Evolutionary conservation across 768 basidiomycete species (phyloP), one percentile per base, ranked within the genome.

Genomic region (Lanmaoa rubissima): DNA sequence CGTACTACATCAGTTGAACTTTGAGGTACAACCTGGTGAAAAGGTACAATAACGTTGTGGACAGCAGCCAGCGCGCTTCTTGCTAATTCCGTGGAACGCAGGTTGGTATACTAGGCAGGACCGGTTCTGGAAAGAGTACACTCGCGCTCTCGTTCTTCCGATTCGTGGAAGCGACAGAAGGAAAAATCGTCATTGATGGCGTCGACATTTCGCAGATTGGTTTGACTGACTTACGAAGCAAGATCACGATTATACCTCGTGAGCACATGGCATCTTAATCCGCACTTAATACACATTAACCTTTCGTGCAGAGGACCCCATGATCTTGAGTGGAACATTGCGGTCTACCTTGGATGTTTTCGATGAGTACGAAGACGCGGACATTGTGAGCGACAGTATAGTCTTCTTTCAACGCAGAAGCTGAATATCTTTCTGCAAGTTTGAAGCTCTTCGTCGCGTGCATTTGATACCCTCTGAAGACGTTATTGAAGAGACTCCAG

Each of bases 311-410:
- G 91, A 95, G 86, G 93, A 95, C 65, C 94, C 93, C 0, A 90
- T 87, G 0, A 90, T 96, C 60, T 70, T 94, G 61, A 92, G 89
- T 56, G 93, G 93, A 10, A 91, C 85, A 8, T 57, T 94, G 17
- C 82, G 91, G 35, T 86, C 88, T 0, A 87, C 91, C 0, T 75
- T 94, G 11, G 93, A 95, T 60, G 88, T 94, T 11, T 94, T 94
- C 61, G 79, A 86, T 19, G 92, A 94, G 66, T 94, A 94, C 54
- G 77, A 90, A 55, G 93, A 94, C 64, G 79, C 79, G 0, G 89
- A 92, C 55, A 92, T 95, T 57, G 88, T 90, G 64, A 54, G 86
- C 64, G 34, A 49, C 34, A 17, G 26, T 64, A 19, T 17, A 13
- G 16, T 26, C 32, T 21, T 31, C n/a, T 55, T 16, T 53, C 7